Evolutionary conservation across 2,329 filamentous ascomycete species (phyloP).

Genomic region (Phyllosticta citriasiana): DNA sequence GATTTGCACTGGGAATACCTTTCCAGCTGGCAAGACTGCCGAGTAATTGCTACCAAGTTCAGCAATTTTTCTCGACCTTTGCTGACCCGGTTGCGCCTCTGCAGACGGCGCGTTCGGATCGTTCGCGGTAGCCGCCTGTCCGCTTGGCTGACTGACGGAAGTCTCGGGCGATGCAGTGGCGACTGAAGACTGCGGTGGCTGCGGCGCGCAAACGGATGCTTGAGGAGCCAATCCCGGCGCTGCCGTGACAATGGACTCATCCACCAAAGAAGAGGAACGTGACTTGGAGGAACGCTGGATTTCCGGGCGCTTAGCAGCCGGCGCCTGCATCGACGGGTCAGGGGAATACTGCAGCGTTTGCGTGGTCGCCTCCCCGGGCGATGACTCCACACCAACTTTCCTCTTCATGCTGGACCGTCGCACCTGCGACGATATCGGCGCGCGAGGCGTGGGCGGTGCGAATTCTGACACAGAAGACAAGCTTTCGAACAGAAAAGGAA

Average conservation of each 20-base stretch:
- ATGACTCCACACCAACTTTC: conserved; percentile 6
- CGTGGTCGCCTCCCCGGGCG: not conserved
- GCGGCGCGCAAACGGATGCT: not conserved
- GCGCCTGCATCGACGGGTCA: conserved; percentile 1
- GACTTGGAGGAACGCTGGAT: not conserved
- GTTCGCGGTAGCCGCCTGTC: not conserved
- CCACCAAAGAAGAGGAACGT: conserved; percentile 3
- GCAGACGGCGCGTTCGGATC: not conserved
- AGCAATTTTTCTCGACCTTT: conserved; percentile 2
- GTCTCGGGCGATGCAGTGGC: conserved; percentile 13
- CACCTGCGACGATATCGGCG: not conserved
- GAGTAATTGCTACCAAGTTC: conserved; percentile 2
- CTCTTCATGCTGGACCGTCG: conserved; percentile 5
- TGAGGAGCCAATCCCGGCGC: not conserved
- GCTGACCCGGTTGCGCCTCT: not conserved
- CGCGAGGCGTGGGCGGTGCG: not conserved
- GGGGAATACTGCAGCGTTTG: not conserved
- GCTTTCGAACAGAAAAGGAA: conserved; percentile 2
- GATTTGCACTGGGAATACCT: conserved; percentile 63
- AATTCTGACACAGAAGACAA: not conserved
- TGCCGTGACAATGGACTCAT: not conserved
- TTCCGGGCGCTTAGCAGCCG: conserved; percentile 2
- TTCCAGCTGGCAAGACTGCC: conserved; percentile 53
- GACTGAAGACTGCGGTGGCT: not conserved
- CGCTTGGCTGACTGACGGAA: conserved; percentile 11